Base-by-base conservation (phyloP, 2,329 filamentous ascomycete species). In the Escovopsis weberi region DNA sequence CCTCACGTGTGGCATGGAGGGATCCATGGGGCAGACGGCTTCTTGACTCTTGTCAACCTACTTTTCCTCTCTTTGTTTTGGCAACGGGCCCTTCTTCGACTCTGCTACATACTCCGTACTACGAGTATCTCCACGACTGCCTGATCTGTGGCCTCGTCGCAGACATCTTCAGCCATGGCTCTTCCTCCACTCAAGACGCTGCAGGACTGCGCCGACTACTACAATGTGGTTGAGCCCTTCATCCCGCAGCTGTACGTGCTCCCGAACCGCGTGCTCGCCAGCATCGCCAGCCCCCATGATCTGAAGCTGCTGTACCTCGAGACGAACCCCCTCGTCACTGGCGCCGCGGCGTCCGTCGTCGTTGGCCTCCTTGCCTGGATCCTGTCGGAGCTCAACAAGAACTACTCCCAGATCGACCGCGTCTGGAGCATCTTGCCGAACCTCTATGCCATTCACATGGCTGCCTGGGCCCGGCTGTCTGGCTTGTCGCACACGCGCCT, bases 331-430 rank as follows among this genome's bases (percentile, higher is more conserved):
- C 67, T 94, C 36, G 70, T 94, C 26, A 79, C 76, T 1, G 83
- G 77, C 3, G 71, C 93, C 49, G 80, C 77, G 0, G 74, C 85
- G 42, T 82, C 84, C 3, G 52, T 94, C 15, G 69, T 78, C 35
- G 60, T 94, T n/a, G 78, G 78, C 1, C 72, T 72, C 5, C 55
- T 91, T 26, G 83, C 93, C 53, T 66, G 94, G 23, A 55, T 89
- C 30, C 67, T 78, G 5, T 85, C 87, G 1, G 89, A 96, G 61
- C 63, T 86, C 65, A 96, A 93, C 64, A 75, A 74, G 55, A 98
- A 98, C 62, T 95, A 88, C 61, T 95, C 88, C n/a, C 91, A 98
- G 63, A 81, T 98, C 36, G 91, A 98, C 61, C 78, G 91, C 39
- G 66, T 82, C 53, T 98, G 91, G 91, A 91, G 85, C 57, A 70